Conservation (phyloP, 257 asterid species). For the Haberlea rhodopensis region DNA sequence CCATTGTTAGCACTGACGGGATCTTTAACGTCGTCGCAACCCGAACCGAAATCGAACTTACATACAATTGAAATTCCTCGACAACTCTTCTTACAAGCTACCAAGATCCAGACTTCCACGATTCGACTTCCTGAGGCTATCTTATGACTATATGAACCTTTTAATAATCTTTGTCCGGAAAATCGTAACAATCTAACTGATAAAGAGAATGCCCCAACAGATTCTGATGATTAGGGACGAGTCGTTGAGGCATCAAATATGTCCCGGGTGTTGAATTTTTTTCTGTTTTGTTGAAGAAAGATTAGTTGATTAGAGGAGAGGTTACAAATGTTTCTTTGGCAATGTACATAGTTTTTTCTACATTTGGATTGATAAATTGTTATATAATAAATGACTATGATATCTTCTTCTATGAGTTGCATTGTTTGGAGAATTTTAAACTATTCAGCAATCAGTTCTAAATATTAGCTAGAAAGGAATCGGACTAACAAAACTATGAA, state of each 20-base stretch:
- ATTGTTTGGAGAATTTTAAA: no score
- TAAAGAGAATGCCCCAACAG: slow-evolving; percentile 14
- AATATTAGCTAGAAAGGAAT: no score
- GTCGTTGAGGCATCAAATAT: neutral
- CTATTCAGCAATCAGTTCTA: no score
- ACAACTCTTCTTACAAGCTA: slow-evolving; percentile 46
- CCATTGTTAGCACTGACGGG: slow-evolving; percentile 60
- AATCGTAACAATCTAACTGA: slow-evolving; percentile 24
- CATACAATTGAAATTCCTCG: slow-evolving; percentile 60
- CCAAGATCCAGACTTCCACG: slow-evolving; percentile 38
- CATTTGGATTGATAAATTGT: no score
- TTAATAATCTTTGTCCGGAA: slow-evolving; percentile 11
- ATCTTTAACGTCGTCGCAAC: slow-evolving; percentile 49
- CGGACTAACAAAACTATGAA: no score
- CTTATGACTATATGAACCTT: slow-evolving; percentile 41
- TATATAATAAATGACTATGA: no score
- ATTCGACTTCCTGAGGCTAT: slow-evolving; percentile 59
- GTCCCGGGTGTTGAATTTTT: neutral
- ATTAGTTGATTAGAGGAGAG: neutral
- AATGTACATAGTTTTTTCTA: no score
- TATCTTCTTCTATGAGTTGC: no score
- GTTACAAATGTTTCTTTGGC: neutral
- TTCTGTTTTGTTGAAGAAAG: neutral
- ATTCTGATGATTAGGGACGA: neutral
- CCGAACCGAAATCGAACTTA: slow-evolving; percentile 54